Evolutionary conservation across 345 rosid genomes (phyloP), one percentile per base, ranked within the genome.

Genomic region (Eucalyptus sideroxylon): DNA sequence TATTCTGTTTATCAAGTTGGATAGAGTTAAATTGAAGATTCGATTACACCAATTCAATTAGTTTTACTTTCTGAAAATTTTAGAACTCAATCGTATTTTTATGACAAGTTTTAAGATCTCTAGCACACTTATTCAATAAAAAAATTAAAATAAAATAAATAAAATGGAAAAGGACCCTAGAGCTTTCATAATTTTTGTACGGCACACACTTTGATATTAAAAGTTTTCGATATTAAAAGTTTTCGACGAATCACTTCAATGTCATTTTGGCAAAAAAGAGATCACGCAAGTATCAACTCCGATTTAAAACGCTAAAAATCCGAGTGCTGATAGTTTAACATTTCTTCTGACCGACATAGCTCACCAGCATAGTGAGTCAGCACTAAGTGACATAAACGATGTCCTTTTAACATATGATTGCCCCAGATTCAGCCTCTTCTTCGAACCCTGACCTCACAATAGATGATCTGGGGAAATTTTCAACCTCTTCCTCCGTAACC

Each of bases 221-320:
- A 8, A 16, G 0, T 67, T 67, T 67, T n/a, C 2, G 0, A 67
- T 67, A 2, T 4, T 16, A 67, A 67, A 8, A 16, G 0, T 67
- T 67, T 67, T n/a, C 2, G 0, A 67, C 23, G 0, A 8, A 31
- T 67, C 80, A 67, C 40, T 67, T 67, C 40, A 31, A 15, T 67
- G 21, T 17, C 40, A 16, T 5, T 67, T 67, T 16, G 23, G 21
- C 17, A 4, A 16, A 15, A n/a, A 67, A 67, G 9, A 67, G 19
- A 67, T 67, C 21, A n/a, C 1, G 0, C 4, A 30, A 62, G 34
- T 62, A n/a, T 8, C 77, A 30, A 62, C 21, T 67, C 6, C 6
- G 5, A 67, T 67, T n/a, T 67, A 1, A 14, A 62, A 62, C 0
- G 9, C 34, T 17, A 62, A 30, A 62, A 62, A 30, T 30, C 69